phyloP scores from a whole-genome alignment of 2,329 filamentous ascomycete species.

The Taxawa tesnikishii region DNA sequence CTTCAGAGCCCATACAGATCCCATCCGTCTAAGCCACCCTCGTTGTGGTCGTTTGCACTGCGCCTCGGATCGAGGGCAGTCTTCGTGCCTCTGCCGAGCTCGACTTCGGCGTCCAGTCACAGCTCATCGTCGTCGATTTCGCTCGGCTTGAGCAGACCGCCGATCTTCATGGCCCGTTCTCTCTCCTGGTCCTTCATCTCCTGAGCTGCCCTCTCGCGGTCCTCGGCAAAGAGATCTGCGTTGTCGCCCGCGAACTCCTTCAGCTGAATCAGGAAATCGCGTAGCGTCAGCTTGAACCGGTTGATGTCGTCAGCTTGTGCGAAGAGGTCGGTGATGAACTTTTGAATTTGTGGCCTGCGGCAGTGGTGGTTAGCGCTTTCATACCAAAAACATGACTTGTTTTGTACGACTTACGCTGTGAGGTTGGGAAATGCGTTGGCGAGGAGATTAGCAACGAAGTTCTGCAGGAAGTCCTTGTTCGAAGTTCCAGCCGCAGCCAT shows the following conservation, averaged over 20 bases:
- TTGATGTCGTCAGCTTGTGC: slow-evolving; percentile 77
- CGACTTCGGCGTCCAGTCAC: slow-evolving; percentile 56
- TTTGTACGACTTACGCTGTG: slow-evolving; percentile 53
- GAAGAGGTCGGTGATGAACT: slow-evolving; percentile 85
- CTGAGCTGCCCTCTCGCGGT: slow-evolving; percentile 83
- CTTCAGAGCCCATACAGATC: slow-evolving; percentile 48
- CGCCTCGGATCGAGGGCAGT: slow-evolving; percentile 14
- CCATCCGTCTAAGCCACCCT: slow-evolving; percentile 46
- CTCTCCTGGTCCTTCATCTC: slow-evolving; percentile 80
- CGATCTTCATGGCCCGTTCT: slow-evolving; percentile 86
- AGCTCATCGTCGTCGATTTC: slow-evolving; percentile 75
- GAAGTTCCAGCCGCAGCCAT: slow-evolving; percentile 72
- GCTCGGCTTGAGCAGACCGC: slow-evolving; percentile 91
- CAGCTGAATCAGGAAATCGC: slow-evolving; percentile 92
- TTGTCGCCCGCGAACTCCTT: slow-evolving; percentile 97
- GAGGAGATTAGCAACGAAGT: slow-evolving; percentile 74
- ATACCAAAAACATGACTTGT: slow-evolving; percentile 1
- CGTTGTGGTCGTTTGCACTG: slow-evolving; percentile 8
- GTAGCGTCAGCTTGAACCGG: slow-evolving; percentile 89
- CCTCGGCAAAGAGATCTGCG: slow-evolving; percentile 81
- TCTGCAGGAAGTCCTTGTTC: slow-evolving; percentile 82
- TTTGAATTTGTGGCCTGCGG: slow-evolving; percentile 66
- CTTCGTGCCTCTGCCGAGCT: too few relatives aligned
- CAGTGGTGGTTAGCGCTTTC: slow-evolving; percentile 10
- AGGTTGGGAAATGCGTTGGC: slow-evolving; percentile 90